Percentiles rank a stretch among this genome's conserved stretches.
Evolutionary conservation across 2,329 filamentous ascomycete genomes (phyloP).

Genomic region (Aureobasidium leucospermi): DNA sequence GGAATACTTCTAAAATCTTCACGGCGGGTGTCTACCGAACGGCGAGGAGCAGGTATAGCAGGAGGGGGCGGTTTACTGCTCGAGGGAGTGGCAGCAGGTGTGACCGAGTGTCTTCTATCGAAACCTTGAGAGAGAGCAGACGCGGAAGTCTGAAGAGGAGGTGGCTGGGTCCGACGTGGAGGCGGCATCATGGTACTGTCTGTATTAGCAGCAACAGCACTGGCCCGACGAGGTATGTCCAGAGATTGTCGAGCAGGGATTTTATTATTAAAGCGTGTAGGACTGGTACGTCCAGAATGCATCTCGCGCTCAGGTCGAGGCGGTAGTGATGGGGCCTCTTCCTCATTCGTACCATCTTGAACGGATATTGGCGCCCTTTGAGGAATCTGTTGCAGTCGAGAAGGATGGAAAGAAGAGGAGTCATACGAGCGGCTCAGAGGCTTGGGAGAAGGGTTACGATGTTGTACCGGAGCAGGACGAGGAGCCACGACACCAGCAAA

Average conservation of each 20-base stretch:
- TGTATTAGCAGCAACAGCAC: not conserved
- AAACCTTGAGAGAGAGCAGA: slow-evolving; percentile 25
- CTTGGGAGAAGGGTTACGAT: slow-evolving; percentile 5
- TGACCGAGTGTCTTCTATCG: slow-evolving; percentile 15
- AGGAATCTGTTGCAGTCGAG: slow-evolving; percentile 2
- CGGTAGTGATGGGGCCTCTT: slow-evolving; percentile 26
- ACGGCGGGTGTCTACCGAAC: slow-evolving; percentile 17
- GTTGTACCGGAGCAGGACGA: not conserved
- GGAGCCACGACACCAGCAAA: slow-evolving; percentile 5
- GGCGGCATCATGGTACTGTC: slow-evolving; percentile 4
- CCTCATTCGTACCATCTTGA: slow-evolving; percentile 11
- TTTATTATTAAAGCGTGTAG: slow-evolving; percentile 14
- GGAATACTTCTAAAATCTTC: slow-evolving; percentile 10
- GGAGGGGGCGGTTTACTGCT: slow-evolving; percentile 20
- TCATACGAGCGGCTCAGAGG: slow-evolving; percentile 9
- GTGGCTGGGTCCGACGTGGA: slow-evolving; percentile 10
- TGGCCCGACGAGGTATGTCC: slow-evolving; percentile 6
- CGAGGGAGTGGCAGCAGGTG: slow-evolving; percentile 10
- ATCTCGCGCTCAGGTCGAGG: slow-evolving; percentile 25
- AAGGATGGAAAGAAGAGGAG: not conserved
- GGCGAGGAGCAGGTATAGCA: slow-evolving; percentile 28
- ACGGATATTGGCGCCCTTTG: not conserved
- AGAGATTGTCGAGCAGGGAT: slow-evolving; percentile 16
- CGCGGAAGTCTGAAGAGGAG: slow-evolving; percentile 16
- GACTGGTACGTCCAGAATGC: slow-evolving; percentile 25